Percentiles rank a stretch among this genome's conserved stretches.
These are phyloP conservation scores for Medicago truncatula DNA, from an alignment of 306 rosid species.

Conservation along the genomic window MtrunA17r5.0-ANR NC_053045.1:18626501-18627000, in stretches of 20 bases:
- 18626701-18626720: background rate
- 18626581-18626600: background rate
- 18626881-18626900: slow-evolving; percentile 20
- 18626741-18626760: slow-evolving; percentile 15
- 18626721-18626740: slow-evolving; percentile 22
- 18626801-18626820: background rate
- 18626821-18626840: slow-evolving; percentile 25
- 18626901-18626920: slow-evolving; percentile 8
- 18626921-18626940: slow-evolving; percentile 4
- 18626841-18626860: slow-evolving; percentile 22
- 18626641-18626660: slow-evolving; percentile 8
- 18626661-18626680: background rate
- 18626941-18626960: background rate
- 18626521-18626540: slow-evolving; percentile 28
- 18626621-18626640: slow-evolving; percentile 4
- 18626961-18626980: background rate
- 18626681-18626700: no score
- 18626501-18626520: no score
- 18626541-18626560: slow-evolving; percentile 15
- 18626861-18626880: slow-evolving; percentile 4
- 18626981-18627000: slow-evolving; percentile 8
- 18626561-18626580: slow-evolving; percentile 2
- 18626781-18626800: no score
- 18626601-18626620: slow-evolving; percentile 23
- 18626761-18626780: slow-evolving; percentile 1